Conservation (phyloP, 805 yeast species). For the Clavispora phyllophila region DNA sequence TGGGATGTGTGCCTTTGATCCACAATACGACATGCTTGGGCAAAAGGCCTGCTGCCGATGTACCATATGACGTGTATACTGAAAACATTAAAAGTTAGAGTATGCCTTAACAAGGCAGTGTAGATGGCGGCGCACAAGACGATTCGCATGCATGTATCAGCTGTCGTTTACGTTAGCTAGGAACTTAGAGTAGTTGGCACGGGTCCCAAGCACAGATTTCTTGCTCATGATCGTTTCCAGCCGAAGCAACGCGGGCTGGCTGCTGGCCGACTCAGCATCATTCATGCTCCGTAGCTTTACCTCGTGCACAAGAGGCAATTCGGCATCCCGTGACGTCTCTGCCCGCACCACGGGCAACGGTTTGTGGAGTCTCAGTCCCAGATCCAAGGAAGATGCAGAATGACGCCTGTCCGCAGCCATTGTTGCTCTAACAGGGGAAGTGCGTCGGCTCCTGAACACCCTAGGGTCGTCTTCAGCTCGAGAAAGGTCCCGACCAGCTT, state of each 20-base stretch:
- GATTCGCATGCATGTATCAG: neutral
- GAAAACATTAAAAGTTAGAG: neutral
- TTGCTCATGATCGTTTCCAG: constrained; percentile 29
- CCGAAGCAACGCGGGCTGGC: constrained; percentile 15
- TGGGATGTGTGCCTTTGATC: constrained; percentile 52
- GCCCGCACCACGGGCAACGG: neutral
- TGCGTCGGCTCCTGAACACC: neutral
- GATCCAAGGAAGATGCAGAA: constrained; percentile 4
- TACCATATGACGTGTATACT: neutral
- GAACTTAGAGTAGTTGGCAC: constrained; percentile 34
- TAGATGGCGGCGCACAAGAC: too few species aligned
- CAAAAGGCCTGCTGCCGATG: neutral
- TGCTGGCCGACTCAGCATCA: constrained; percentile 1
- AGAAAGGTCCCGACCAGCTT: neutral
- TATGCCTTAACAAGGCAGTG: neutral
- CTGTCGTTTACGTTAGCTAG: constrained; percentile 23
- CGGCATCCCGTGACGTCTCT: constrained; percentile 13
- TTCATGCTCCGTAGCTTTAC: constrained; percentile 21
- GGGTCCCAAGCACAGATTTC: constrained; percentile 34
- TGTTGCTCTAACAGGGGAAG: neutral
- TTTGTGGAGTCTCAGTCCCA: neutral
- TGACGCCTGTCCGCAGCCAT: neutral
- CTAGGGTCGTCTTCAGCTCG: neutral
- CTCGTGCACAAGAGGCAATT: constrained; percentile 35
- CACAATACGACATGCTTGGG: too few species aligned